Evolutionary conservation across 225 moss, liverwort and hornwort species (phyloP), one percentile per base, ranked within the genome.

Genomic region (Thuidium tamariscinum): DNA sequence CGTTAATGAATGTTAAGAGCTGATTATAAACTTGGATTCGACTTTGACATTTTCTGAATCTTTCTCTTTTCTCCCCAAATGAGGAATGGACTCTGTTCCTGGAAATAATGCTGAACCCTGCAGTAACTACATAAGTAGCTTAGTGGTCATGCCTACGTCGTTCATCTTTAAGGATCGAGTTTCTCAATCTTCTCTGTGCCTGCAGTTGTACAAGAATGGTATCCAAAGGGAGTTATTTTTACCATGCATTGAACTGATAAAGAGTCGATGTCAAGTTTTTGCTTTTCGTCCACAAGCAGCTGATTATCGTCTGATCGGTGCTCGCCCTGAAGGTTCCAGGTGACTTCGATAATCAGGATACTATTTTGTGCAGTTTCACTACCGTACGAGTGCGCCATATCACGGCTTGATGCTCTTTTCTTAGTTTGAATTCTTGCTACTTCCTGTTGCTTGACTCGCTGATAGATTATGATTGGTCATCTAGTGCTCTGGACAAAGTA

Each of bases 121-220:
- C 55, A 36, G 30, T 74, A 73, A 61, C 22, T 77, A 44, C 57
- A 77, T 17, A 59, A 23, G 41, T 74, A 79, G 74, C 60, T 67
- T 25, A 66, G 26, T 74, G 20, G 46, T 79, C 29, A 42, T 66
- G 16, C 66, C 17, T 79, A 74, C 6, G 37, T 64, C 55, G n/a
- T 41, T 83, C 66, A 17, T 30, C 42, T 77, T 84, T 78, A 27
- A 64, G 34, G 20, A 23, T 62, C 44, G 5, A 67, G 79, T 85
- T 30, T 80, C 56, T 86, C 42, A 70, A 80, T 75, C 69, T 75
- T 68, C 37, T 22, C 48, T 85, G 75, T 76, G 49, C 17, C 56
- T 90, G 89, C 94, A 96, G 95, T 90, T 96, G 63, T 93, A 95
- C 85, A 95, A 94, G 82, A 95, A 96, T 81, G 95, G 95, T 56